These are phyloP conservation scores for Helicocarpus griseus DNA, from an alignment of 2,329 filamentous ascomycete species.

Conservation along the genomic window DNA sequence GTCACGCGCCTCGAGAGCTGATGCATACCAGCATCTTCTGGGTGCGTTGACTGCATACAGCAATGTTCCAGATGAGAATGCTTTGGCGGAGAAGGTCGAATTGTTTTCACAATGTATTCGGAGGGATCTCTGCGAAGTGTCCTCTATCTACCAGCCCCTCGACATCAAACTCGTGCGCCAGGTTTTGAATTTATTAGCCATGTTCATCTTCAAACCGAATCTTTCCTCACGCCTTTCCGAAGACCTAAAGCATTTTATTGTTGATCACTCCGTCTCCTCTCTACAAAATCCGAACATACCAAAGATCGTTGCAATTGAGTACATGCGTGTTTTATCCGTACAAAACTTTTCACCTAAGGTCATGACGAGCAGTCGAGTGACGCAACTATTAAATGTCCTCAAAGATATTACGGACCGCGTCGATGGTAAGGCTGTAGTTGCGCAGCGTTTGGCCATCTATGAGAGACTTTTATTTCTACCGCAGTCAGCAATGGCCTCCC, in stretches of 20 bases:
- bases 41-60: constrained; percentile 71
- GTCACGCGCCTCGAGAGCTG: constrained; percentile 62
- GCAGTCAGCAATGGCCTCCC: constrained; percentile 57
- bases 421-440: constrained; percentile 70
- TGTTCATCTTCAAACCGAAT: constrained; percentile 65
- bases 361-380: constrained; percentile 62
- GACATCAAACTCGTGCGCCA: constrained; percentile 67
- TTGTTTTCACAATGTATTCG: constrained; percentile 73
- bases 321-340: constrained; percentile 70
- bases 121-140: constrained; percentile 63
- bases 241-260: constrained; percentile 69
- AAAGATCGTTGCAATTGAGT: constrained; percentile 68
- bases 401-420: constrained; percentile 63
- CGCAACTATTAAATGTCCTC: constrained; percentile 60
- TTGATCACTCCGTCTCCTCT: constrained; percentile 68
- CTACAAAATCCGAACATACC: constrained; percentile 59
- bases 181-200: constrained; percentile 65
- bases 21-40: constrained; percentile 76
- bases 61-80: constrained; percentile 64
- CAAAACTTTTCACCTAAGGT: constrained; percentile 69
- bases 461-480: constrained; percentile 65
- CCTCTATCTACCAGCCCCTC: constrained; percentile 39
- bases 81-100: constrained; percentile 65
- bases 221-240: constrained; percentile 60
- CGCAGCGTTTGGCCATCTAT: constrained; percentile 70